phyloP scores from a whole-genome alignment of 805 yeast genomes.

The Starmerella cellae region DNA sequence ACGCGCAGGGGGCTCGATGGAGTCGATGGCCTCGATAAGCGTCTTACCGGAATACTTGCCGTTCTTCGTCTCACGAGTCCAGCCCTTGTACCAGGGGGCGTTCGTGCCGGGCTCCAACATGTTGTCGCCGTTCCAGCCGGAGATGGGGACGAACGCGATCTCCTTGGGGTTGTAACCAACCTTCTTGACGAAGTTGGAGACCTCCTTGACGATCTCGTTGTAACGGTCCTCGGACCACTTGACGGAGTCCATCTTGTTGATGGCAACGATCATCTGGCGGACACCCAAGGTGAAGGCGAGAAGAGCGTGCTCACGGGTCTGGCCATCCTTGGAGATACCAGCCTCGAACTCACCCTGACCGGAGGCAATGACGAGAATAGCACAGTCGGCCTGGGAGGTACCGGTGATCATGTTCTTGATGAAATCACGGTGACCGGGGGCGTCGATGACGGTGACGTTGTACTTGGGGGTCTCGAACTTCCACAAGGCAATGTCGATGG shows the following conservation, averaged over 20 bases:
- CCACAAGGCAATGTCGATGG: slow-evolving; percentile 87
- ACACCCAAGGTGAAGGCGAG: slow-evolving; percentile 85
- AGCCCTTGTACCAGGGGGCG: slow-evolving; percentile 83
- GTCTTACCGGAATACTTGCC: slow-evolving; percentile 67
- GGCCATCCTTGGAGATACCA: slow-evolving; percentile 89
- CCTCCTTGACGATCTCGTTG: slow-evolving; percentile 98
- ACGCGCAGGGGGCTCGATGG: slow-evolving; percentile 66
- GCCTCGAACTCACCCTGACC: slow-evolving; percentile 93
- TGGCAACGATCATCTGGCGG: slow-evolving; percentile 72
- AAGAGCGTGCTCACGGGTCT: slow-evolving; percentile 89
- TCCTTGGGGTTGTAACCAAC: slow-evolving; percentile 99
- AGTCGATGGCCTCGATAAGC: slow-evolving; percentile 71
- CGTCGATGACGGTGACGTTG: slow-evolving; percentile 83
- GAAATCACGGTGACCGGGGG: slow-evolving; percentile 95
- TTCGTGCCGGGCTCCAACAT: slow-evolving; percentile 71
- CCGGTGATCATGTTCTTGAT: slow-evolving; percentile 94
- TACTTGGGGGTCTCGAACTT: slow-evolving; percentile 85
- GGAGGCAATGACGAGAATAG: slow-evolving; percentile 80
- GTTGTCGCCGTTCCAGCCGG: slow-evolving; percentile 91
- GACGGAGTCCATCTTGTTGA: slow-evolving; percentile 91
- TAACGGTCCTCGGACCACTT: slow-evolving; percentile 75
- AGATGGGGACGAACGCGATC: slow-evolving; percentile 83
- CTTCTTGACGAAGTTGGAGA: slow-evolving; percentile 97
- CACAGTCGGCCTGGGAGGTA: slow-evolving; percentile 89
- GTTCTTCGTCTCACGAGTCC: slow-evolving; percentile 65